Base-by-base conservation (phyloP, 2,329 filamentous ascomycete genomes). In the Alternaria sp. region DNA sequence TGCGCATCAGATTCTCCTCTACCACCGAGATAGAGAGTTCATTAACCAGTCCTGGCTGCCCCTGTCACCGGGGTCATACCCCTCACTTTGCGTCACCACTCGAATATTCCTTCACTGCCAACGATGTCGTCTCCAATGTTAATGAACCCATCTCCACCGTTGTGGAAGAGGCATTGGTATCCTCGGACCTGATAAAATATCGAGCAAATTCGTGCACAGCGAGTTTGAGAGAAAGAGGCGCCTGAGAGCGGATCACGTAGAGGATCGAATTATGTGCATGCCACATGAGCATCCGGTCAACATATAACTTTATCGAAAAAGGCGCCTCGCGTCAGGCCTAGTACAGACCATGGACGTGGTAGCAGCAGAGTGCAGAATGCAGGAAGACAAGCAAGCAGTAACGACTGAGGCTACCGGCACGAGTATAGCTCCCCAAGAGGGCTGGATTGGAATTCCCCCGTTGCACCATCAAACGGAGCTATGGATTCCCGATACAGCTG, bases 31-130 rank as follows among this genome's bases (percentile, higher is more conserved):
- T 30, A 12, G 18, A 14, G 30, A 48, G 45, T 34, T 30, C 4
- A 20, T 34, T 48, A 48, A 27, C 28, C 45, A 34, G 7, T 48
- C 22, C 28, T 22, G 28, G n/a, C 14, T 28, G 28, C 45, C 45
- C n/a, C 20, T 49, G 18, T 49, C 28, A 32, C 45, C 12, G 14
- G 12, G 18, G 28, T 16, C 30, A 20, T 49, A 49, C 28, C 45
- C 45, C 28, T 34, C 45, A 34, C 45, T 22, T 49, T 49, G 45
- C 45, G 45, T 49, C 45, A 49, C 45, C 45, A 49, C 28, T 49
- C 18, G 28, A 34, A 22, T 18, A 34, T 32, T 22, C 18, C 45
- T 34, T 34, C 45, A 34, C 7, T 22, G 18, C 18, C 45, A 49
- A 49, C 45, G 28, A 22, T 34, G 28, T 49, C 7, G 20, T 49